These are phyloP conservation scores for Adansonia grandidieri DNA, from an alignment of 441 rosid species.

Conservation along the genomic window DNA sequence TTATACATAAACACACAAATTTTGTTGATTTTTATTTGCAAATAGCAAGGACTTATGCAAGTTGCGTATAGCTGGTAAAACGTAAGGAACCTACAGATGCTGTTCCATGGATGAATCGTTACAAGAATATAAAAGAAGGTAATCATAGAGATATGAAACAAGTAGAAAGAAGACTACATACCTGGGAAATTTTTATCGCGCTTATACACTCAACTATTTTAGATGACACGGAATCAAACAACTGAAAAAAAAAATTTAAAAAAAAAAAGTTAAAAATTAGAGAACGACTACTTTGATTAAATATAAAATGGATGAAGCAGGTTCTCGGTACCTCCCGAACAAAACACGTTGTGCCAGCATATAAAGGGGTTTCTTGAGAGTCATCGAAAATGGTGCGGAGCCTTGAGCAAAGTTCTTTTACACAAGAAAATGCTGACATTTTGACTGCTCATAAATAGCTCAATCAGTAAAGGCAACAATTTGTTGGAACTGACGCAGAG, in stretches of 20 bases:
- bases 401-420: constrained; percentile 78
- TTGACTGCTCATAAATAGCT: constrained; percentile 62
- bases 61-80: not conserved
- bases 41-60: not conserved
- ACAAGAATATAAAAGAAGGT: not conserved
- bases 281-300: not conserved
- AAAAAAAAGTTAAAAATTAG: constrained; percentile 16
- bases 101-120: not conserved
- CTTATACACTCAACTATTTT: constrained; percentile 70
- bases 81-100: not conserved
- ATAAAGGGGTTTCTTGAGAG: constrained; percentile 39
- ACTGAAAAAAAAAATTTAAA: constrained; percentile 43
- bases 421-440: constrained; percentile 65
- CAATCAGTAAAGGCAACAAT: constrained; percentile 28
- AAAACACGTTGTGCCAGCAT: constrained; percentile 44
- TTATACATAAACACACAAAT: not conserved
- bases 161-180: constrained; percentile 33
- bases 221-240: constrained; percentile 59
- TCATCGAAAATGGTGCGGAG: constrained; percentile 47
- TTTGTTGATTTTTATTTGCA: not conserved
- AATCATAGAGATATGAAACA: not conserved
- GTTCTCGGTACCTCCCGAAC: constrained; percentile 62
- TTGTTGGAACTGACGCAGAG: not conserved
- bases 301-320: not conserved
- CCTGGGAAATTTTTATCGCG: constrained; percentile 92